Base-by-base conservation (phyloP, 495 filamentous ascomycete species). In the Penicillium manginii region DNA sequence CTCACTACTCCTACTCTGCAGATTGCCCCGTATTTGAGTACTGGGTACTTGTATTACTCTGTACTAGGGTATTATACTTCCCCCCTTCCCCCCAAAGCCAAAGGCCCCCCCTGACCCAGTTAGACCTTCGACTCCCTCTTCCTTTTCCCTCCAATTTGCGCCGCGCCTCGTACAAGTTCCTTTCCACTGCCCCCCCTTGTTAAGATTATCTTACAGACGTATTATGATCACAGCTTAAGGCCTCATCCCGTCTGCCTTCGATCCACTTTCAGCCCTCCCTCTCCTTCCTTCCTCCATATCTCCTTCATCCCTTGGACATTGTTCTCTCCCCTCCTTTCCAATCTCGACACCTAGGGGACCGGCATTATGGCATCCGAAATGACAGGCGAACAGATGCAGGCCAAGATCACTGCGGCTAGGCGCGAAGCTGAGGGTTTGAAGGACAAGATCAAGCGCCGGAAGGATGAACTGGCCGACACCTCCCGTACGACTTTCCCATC, bases 371-470 rank as follows among this genome's bases (percentile, higher is more conserved):
- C 77, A 74, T 76, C 84, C 76, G 86, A 88, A 67, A 86, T 87
- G 82, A 85, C 75, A 68, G 83, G 84, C 64, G 86, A 88, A 73
- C 84, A 88, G 71, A 89, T 90, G 79, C 88, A 91, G 78, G 84
- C 88, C 68, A 91, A 90, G 81, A 98, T 98, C 72, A 92, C 96
- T 72, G 89, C 93, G 63, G 94, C 94, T 70, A 86, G 94, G 80
- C 91, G 94, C 81, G 94, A 98, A 83, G 94, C 94, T 62, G 94
- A 98, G 82, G 92, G 89, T 39, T 80, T 98, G 62, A 98, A 98
- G 84, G 94, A 98, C 74, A 88, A 91, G 78, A 98, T 98, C 84
- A 98, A 96, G 88, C 86, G 92, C 79, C 94, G 94, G 84, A 98
- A 97, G 88, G 94, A 98, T 85, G 94, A 98, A 76, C 83, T 98